Conservation (phyloP, 2,329 filamentous ascomycete genomes). For the Pyrenochaeta sp. region DNA sequence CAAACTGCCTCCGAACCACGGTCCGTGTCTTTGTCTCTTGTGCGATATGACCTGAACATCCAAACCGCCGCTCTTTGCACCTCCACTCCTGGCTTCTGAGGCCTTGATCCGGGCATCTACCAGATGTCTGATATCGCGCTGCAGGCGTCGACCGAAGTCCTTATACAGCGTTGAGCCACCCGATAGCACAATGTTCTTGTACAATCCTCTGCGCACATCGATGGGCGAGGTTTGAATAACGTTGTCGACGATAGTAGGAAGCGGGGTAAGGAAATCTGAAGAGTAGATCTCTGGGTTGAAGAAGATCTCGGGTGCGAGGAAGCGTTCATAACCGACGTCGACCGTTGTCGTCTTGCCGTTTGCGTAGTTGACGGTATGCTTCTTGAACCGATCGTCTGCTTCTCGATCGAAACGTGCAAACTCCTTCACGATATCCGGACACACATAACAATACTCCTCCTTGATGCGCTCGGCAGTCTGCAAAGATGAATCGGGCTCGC, state of each 20-base stretch:
- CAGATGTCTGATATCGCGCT: constrained; percentile 95
- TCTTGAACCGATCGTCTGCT: constrained; percentile 81
- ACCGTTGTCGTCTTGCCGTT: constrained; percentile 86
- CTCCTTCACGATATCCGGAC: constrained; percentile 98
- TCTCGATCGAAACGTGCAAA: constrained; percentile 95
- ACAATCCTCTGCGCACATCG: constrained; percentile 93
- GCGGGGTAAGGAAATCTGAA: constrained; percentile 94
- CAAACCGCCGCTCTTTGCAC: constrained; percentile 89
- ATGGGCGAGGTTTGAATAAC: constrained; percentile 98
- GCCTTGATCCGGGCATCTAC: constrained; percentile 93
- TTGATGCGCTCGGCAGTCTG: constrained; percentile 99
- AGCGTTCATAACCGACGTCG: constrained; percentile 97
- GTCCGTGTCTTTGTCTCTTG: constrained; percentile 95
- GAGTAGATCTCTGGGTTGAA: constrained; percentile 99
- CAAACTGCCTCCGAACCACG: constrained; percentile 97
- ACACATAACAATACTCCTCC: constrained; percentile 98
- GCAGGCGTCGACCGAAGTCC: constrained; percentile 94
- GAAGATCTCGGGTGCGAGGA: constrained; percentile 98
- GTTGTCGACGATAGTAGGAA: constrained; percentile 92
- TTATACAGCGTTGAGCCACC: constrained; percentile 98
- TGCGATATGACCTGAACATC: constrained; percentile 98
- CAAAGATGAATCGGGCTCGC: constrained; percentile 93
- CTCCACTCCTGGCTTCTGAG: constrained; percentile 89
- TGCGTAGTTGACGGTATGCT: constrained; percentile 86
- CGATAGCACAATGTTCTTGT: constrained; percentile 99